These are phyloP conservation scores for Taphrina deformans DNA, from an alignment of 1,139 yeast species.

Conservation along the genomic window DNA sequence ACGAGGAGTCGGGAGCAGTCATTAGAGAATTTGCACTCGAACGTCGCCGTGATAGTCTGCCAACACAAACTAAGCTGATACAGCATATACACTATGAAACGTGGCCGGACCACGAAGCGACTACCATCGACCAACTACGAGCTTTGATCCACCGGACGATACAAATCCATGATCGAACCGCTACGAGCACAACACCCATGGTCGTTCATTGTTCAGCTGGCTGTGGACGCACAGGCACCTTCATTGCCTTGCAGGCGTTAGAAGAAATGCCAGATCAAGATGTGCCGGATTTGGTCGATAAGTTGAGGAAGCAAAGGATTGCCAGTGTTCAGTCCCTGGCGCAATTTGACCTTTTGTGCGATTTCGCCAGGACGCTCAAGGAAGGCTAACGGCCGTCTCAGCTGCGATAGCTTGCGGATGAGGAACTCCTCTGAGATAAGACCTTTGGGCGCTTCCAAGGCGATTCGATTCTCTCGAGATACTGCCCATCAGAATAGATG, in stretches of 20 bases:
- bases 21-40: neutral
- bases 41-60: neutral
- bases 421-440: neutral
- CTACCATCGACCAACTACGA: conserved; percentile 43
- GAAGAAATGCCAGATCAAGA: conserved; percentile 38
- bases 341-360: conserved; percentile 31
- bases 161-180: conserved; percentile 41
- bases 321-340: conserved; percentile 35
- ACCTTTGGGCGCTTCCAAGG: conserved; percentile 3
- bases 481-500: conserved; percentile 8
- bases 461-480: conserved; percentile 6
- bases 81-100: conserved; percentile 42
- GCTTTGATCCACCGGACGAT: conserved; percentile 49
- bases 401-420: conserved; percentile 11
- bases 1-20: neutral
- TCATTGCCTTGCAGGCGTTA: conserved; percentile 64
- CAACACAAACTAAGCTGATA: conserved; percentile 35
- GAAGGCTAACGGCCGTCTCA: neutral
- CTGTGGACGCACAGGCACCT: conserved; percentile 81
- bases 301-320: conserved; percentile 28
- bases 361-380: neutral
- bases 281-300: conserved; percentile 15
- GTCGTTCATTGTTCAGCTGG: conserved; percentile 82
- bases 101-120: conserved; percentile 46
- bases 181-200: conserved; percentile 44